Evolutionary conservation across 352 stramenopile species (phyloP), one percentile per base, ranked within the genome.

Genomic region (Phytophthora kernoviae): DNA sequence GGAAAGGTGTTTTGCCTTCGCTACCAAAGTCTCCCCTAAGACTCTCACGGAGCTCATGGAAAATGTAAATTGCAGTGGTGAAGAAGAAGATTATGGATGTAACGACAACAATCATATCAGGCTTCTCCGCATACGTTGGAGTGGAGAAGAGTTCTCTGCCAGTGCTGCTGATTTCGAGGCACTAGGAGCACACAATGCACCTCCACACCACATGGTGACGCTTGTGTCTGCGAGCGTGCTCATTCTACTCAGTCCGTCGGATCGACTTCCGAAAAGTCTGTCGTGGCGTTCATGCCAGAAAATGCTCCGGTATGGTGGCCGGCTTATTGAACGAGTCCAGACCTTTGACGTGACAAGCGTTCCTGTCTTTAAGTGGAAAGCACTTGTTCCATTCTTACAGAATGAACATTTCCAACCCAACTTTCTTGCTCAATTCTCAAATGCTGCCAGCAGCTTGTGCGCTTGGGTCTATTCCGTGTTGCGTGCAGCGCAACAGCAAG

Each of bases 331-430:
- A 20, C 69, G 77, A 5, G 58, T 91, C 18, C 56, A 70, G 11
- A 26, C 9, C 8, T 70, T 87, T 12, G 67, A 79, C n/a, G 70
- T 82, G 4, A 61, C 52, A 15, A 48, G 42, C 11, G 73, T 87
- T 2, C 79, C 73, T 6, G 45, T 59, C 10, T 93, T 93, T 58
- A 93, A 93, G 63, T 88, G 81, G 78, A 83, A 88, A 54, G 84
- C 84, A 15, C 61, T 93, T 30, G 46, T 77, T 0, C 84, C 84
- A 11, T 91, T 93, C 52, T 48, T 90, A 2, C 68, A 88, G 51
- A 91, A 90, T 58, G 76, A 87, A 26, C 73, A 89, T 52, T 91
- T 89, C 49, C 63, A 88, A n/a, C 81, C 84, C 3, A 72, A 71
- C 3, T 84, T 84, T 37, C 68, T 93, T 5, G 58, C 64, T n/a